phyloP scores from a whole-genome alignment of 1,284 basidiomycete genomes.

The Gomphus bonarii region DNA sequence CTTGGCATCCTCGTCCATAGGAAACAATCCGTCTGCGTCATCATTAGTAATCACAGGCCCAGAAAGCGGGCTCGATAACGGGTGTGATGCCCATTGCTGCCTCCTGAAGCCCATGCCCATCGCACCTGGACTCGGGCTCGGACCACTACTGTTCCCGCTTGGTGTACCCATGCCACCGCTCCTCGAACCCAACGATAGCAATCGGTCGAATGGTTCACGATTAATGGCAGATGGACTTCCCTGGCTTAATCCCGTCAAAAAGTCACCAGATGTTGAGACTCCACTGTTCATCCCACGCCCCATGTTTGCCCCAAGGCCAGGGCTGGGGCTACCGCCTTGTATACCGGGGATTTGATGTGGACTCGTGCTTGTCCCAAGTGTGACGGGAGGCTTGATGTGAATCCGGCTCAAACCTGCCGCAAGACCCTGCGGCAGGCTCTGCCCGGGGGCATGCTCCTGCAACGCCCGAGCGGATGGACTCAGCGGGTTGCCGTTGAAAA shows the following conservation, averaged over 20 bases:
- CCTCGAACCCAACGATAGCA: slow-evolving; percentile 10
- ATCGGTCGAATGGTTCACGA: slow-evolving; percentile 10
- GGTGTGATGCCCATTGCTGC: slow-evolving; percentile 12
- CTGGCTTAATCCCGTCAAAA: slow-evolving; percentile 14
- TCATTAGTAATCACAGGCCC: slow-evolving; percentile 44
- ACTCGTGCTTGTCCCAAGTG: slow-evolving; percentile 17
- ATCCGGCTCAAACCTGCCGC: slow-evolving; percentile 80
- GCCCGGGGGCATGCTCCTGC: slow-evolving; percentile 73
- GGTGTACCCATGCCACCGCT: slow-evolving; percentile 10
- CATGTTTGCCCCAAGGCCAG: slow-evolving; percentile 17
- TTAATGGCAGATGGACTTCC: slow-evolving; percentile 4
- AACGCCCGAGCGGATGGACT: slow-evolving; percentile 61
- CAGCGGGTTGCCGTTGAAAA: slow-evolving; percentile 21
- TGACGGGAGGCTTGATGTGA: slow-evolving; percentile 54
- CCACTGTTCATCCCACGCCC: slow-evolving; percentile 18
- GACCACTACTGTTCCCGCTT: slow-evolving; percentile 2
- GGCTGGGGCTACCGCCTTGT: slow-evolving; percentile 11
- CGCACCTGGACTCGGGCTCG: slow-evolving; percentile 1
- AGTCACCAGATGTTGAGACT: slow-evolving; percentile 21
- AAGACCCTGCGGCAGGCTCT: slow-evolving; percentile 79
- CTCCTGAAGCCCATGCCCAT: slow-evolving; percentile 6
- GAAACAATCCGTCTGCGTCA: slow-evolving; percentile 58
- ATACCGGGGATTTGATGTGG: slow-evolving; percentile 9
- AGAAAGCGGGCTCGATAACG: slow-evolving; percentile 39
- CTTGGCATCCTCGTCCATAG: slow-evolving; percentile 28